Percentiles rank a stretch among this genome's conserved stretches.
Conservation (phyloP, 805 yeast genomes). For the Tetrapisispora namnaoensis region DNA sequence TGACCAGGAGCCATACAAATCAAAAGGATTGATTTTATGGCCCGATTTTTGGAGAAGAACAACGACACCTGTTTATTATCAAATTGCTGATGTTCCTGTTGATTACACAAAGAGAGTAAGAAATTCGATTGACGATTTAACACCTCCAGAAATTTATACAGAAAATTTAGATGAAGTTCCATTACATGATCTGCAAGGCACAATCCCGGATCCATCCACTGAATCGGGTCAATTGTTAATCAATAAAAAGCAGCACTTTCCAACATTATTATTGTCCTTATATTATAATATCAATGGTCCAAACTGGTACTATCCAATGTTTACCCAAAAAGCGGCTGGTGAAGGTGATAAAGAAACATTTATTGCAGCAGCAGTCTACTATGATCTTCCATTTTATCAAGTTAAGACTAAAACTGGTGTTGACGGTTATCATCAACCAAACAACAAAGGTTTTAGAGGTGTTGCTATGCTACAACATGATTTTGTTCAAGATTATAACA, state of each 20-base stretch:
- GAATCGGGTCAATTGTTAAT: conserved; percentile 69
- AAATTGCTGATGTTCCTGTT: conserved; percentile 52
- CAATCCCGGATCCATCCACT: conserved; percentile 60
- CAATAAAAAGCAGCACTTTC: conserved; percentile 50
- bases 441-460: conserved; percentile 41
- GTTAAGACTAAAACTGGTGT: conserved; percentile 32
- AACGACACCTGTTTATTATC: conserved; percentile 64
- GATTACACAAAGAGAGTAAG: conserved; percentile 34
- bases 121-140: conserved; percentile 28
- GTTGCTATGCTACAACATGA: conserved; percentile 73
- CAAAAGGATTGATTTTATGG: conserved; percentile 54
- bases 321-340: conserved; percentile 74
- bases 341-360: conserved; percentile 76
- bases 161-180: conserved; percentile 29
- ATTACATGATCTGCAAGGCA: conserved; percentile 50
- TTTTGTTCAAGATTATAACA: conserved; percentile 48
- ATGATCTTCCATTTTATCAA: conserved; percentile 43
- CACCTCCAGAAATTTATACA: conserved; percentile 27
- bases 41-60: conserved; percentile 88
- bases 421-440: conserved; percentile 30
- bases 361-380: conserved; percentile 45
- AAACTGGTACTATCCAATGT: conserved; percentile 53
- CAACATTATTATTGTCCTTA: conserved; percentile 47
- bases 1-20: conserved; percentile 45
- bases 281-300: conserved; percentile 67